Base-by-base conservation (phyloP, 495 filamentous ascomycete genomes). In the Trichoderma erinaceum region DNA sequence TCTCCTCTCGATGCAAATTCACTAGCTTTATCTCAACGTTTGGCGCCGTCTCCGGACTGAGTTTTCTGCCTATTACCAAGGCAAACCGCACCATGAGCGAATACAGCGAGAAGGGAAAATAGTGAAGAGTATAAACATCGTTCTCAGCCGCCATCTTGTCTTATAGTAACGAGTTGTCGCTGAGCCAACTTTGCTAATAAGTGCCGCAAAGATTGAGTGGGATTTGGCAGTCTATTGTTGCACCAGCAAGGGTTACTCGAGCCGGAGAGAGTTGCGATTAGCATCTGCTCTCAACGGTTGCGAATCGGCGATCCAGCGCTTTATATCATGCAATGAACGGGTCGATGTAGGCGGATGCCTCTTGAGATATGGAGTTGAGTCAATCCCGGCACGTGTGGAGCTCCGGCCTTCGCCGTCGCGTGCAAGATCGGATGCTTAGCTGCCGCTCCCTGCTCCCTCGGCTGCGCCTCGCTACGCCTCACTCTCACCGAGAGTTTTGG, bases 21-120 rank as follows among this genome's bases (percentile, higher is more conserved):
- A 69, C 63, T 43, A 69, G 32, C 63, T 65, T 48, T 15, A 65
- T 65, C 23, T 69, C 23, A 29, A 69, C 43, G 0, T 41, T 27
- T 8, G 67, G 67, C 4, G 63, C 43, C 61, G 41, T 46, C 21
- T 29, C 65, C 4, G 65, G 44, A n/a, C 56, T 41, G 21, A 44
- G 27, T 13, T 27, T n/a, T 10, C 56, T 43, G 3, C 63, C 67
- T 7, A 69, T 23, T 2, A 38, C 41, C 32, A 44, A n/a, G 23
- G 52, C 44, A 32, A 69, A 21, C 41, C 67, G 23, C 6, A 64
- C 63, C 67, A 69, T 50, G 67, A 69, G 44, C 8, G 67, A 69
- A 46, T 69, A 69, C 2, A 69, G 63, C 1, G 67, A 69, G 35
- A 65, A 69, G 0, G 67, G 67, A 23, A 66, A 69, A n/a, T 50